Conservation (phyloP, 1,284 basidiomycete genomes). For the Cystobasidiaceae sp. region DNA sequence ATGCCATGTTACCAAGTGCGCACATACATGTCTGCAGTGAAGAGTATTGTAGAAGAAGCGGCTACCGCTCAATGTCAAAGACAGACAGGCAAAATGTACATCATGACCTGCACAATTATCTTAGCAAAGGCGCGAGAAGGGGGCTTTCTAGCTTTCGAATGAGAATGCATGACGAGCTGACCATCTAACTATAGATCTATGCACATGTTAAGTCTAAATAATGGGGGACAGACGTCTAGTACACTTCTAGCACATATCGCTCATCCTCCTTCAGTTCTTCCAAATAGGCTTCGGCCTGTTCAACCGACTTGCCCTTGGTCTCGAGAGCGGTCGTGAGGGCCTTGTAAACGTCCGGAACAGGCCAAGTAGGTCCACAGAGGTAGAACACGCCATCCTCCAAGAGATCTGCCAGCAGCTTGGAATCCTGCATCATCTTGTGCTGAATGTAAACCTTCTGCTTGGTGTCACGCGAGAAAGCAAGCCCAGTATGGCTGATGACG, state of each 20-base stretch:
- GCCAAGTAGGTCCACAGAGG: conserved; percentile 71
- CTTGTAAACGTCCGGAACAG: conserved; percentile 93
- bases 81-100: no score
- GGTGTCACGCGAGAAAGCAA: conserved; percentile 94
- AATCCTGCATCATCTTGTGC: conserved; percentile 93
- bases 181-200: no score
- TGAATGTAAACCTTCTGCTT: conserved; percentile 94
- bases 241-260: conserved; percentile 90
- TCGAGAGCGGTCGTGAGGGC: conserved; percentile 77
- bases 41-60: no score
- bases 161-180: no score
- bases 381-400: conserved; percentile 74
- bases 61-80: no score
- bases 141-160: no score
- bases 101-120: no score
- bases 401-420: conserved; percentile 66
- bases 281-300: conserved; percentile 72
- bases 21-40: background rate
- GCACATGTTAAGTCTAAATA: no score
- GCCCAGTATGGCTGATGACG: conserved; percentile 78
- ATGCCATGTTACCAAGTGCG: background rate
- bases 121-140: no score
- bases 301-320: conserved; percentile 62
- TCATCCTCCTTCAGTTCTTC: conserved; percentile 95
- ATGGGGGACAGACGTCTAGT: no score